These are phyloP conservation scores for Kernera saxatilis DNA, from an alignment of 345 rosid genomes.

Conservation along the genomic window DNA sequence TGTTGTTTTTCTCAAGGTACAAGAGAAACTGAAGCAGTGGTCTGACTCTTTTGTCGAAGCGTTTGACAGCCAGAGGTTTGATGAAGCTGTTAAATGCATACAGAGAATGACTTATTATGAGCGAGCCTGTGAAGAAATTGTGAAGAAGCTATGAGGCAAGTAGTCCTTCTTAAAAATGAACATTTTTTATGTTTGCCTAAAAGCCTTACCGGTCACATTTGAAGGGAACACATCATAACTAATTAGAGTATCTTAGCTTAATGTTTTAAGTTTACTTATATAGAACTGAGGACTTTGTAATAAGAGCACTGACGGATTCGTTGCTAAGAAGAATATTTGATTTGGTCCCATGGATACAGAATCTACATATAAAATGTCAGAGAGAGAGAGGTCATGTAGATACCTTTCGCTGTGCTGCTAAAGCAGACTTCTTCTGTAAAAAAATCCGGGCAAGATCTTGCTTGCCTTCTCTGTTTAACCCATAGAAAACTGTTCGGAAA, in stretches of 20 bases:
- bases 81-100: conserved; percentile 61
- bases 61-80: conserved; percentile 46
- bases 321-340: background rate
- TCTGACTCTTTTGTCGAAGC: conserved; percentile 54
- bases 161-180: background rate
- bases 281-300: background rate
- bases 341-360: background rate
- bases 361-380: background rate
- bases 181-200: background rate
- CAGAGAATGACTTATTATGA: conserved; percentile 85
- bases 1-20: conserved; percentile 41
- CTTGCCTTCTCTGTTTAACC: conserved; percentile 74
- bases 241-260: background rate
- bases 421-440: conserved; percentile 45
- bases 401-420: conserved; percentile 40
- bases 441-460: conserved; percentile 52
- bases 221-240: background rate
- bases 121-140: conserved; percentile 72
- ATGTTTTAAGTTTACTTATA: conserved; percentile 1
- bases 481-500: conserved; percentile 55
- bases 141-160: conserved; percentile 55
- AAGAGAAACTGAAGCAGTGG: conserved; percentile 62
- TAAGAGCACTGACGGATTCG: conserved; percentile 6
- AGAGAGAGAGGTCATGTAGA: conserved; percentile 28
- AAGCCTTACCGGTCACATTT: background rate